Conservation (phyloP, 495 filamentous ascomycete genomes). For the Podospora comata region DNA sequence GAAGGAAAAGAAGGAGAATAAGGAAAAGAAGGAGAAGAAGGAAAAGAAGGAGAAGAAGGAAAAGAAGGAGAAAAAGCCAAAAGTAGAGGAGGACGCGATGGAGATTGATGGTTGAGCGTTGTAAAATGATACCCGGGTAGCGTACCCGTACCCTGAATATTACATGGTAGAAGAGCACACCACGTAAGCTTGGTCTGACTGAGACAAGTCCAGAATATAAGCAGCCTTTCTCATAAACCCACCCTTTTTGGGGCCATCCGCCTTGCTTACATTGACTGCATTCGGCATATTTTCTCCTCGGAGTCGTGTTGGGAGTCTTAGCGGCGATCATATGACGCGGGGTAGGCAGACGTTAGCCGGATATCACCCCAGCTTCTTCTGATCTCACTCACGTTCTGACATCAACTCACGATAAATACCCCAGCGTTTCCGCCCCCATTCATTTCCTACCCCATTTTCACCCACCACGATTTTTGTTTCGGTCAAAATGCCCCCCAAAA, state of each 20-base stretch:
- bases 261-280: no score
- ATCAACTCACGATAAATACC: neutral
- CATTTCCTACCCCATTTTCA: neutral
- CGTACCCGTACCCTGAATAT: neutral
- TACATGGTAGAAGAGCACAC: no score
- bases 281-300: no score
- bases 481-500: constrained; percentile 26
- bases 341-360: neutral
- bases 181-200: neutral
- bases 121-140: neutral
- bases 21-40: constrained; percentile 12
- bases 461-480: neutral
- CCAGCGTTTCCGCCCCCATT: neutral
- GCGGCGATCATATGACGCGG: neutral
- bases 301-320: neutral
- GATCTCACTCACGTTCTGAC: neutral
- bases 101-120: constrained; percentile 6
- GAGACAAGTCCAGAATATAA: neutral
- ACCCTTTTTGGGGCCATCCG: no score
- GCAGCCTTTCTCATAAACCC: neutral
- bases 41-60: constrained; percentile 3
- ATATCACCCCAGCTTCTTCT: neutral
- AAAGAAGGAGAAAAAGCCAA: constrained; percentile 1
- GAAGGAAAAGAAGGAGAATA: constrained; percentile 16
- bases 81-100: constrained; percentile 12